Evolutionary conservation across 495 filamentous ascomycete species (phyloP), one percentile per base, ranked within the genome.

Genomic region (Tuber magnatum): DNA sequence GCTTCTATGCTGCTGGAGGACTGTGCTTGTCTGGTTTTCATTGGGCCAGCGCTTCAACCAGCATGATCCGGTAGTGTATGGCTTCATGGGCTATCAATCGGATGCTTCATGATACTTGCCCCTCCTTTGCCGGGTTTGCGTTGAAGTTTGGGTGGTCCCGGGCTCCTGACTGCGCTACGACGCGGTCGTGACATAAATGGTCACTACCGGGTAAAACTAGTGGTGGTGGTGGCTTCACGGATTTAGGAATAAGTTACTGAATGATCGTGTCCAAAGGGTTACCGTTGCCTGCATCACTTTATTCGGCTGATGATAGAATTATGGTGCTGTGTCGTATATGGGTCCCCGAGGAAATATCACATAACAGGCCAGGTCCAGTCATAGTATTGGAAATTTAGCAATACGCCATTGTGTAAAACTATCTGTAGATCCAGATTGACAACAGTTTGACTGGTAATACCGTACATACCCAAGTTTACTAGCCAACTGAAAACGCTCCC

Each of bases 61-160:
- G 56, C 56, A 65, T 65, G 56, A 65, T 18, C 56, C 56, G 56
- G 56, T 35, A 35, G 28, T 32, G 35, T 65, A 65, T 35, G 18
- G 28, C 56, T 65, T 65, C 56, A 65, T 65, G 56, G 56, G 16
- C 14, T 65, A 65, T 65, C 56, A 65, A 65, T 65, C 56, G 56
- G 32, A 65, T 65, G 35, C 35, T n/a, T 10, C 20, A 24, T 48
- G 8, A 24, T 51, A 28, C 10, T 35, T 20, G 28, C 14, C 14
- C 28, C 51, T 35, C 14, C 56, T 20, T 65, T 35, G 56, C 56
- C 56, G 56, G 56, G 56, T 18, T 65, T 35, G 32, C 35, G 14
- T 18, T 20, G 32, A 35, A 65, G 28, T 12, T 65, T 65, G n/a
- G 28, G 28, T 32, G 56, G 12, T 20, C 32, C 56, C 32, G n/a